These are phyloP conservation scores for Penicillium sp. DNA, from an alignment of 2,329 filamentous ascomycete genomes.

Conservation along the genomic window DNA sequence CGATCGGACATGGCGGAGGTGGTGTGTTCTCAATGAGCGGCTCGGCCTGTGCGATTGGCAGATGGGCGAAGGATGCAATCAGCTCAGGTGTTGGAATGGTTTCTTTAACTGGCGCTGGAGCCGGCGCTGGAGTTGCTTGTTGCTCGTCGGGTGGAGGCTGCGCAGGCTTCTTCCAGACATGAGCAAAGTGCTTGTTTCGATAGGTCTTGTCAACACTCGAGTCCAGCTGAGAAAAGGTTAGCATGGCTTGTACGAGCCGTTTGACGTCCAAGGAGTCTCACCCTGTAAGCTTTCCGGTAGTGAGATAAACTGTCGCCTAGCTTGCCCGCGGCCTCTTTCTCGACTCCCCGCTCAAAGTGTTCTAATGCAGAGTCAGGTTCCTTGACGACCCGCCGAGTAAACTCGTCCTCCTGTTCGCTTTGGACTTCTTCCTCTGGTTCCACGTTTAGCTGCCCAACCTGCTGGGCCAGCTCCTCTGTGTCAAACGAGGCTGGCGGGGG, in stretches of 20 bases:
- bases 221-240: constrained; percentile 1
- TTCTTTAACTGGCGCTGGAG: constrained; percentile 50
- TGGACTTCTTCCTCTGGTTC: constrained; percentile 30
- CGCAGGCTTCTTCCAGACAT: constrained; percentile 48
- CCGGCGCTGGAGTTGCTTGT: constrained; percentile 48
- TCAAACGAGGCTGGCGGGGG: constrained; percentile 20
- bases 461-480: constrained; percentile 32
- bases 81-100: constrained; percentile 59
- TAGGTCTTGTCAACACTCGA: constrained; percentile 70
- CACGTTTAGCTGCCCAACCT: constrained; percentile 34
- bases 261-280: too few species aligned
- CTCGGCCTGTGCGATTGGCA: constrained; percentile 62
- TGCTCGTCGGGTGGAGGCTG: constrained; percentile 45
- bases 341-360: constrained; percentile 86
- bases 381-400: constrained; percentile 25
- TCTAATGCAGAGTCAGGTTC: constrained; percentile 75
- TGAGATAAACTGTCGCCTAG: constrained; percentile 81
- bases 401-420: constrained; percentile 35
- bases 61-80: constrained; percentile 65
- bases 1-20: constrained; percentile 72
- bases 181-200: constrained; percentile 83
- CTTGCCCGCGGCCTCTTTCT: constrained; percentile 77
- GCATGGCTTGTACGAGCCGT: too few species aligned
- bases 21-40: constrained; percentile 66
- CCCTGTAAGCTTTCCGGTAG: constrained; percentile 85